Evolutionary conservation across 257 asterid species (phyloP), one percentile per base, ranked within the genome.

Genomic region (Solanum commersonii): DNA sequence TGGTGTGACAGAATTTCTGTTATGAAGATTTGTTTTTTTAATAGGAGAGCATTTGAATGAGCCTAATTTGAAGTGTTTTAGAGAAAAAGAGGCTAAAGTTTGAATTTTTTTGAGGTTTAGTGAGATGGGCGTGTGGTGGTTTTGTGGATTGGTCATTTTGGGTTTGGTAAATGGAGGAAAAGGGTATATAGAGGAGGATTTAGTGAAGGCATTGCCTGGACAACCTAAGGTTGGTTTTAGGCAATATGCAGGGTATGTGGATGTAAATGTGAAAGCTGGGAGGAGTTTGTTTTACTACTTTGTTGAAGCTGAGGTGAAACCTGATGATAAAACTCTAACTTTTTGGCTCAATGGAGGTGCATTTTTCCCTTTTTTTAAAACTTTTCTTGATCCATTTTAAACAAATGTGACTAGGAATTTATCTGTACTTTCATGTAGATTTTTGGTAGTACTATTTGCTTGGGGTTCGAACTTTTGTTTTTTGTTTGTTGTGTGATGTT

Each of bases 301-400:
- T 91, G 98, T 93, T 81, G 99, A 96, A 91, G 98, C 98, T 91
- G 95, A 87, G 18, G 88, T 90, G 40, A 93, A 96, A 8, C 92
- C 99, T 88, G 88, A 89, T 90, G 92, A 85, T 40, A 95, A 93
- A 84, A 95, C 98, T n/a, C 94, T 95, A 52, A 52, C 63, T 52
- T 14, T 96, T 16, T 96, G 99, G 98, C 96, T 95, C 87, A 96
- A 96, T 95, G 98, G 99, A 95, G 99, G 98, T 96, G 59, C 2
- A 81, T 44, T 29, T 73, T 20, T 49, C 0, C n/a, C 49, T 14
- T 20, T 56, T 56, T 56, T 56, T 0, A 52, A 1, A 71, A 60
- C 22, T 52, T 33, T n/a, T 60, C 15, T 77, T 59, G 44, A 77
- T 56, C 34, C 12, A 15, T 81, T 72, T 9, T 49, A 46, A 52